These are phyloP conservation scores for Pinus albicaulis DNA, from an alignment of 75 land plant genomes.

Conservation along the genomic window DNA sequence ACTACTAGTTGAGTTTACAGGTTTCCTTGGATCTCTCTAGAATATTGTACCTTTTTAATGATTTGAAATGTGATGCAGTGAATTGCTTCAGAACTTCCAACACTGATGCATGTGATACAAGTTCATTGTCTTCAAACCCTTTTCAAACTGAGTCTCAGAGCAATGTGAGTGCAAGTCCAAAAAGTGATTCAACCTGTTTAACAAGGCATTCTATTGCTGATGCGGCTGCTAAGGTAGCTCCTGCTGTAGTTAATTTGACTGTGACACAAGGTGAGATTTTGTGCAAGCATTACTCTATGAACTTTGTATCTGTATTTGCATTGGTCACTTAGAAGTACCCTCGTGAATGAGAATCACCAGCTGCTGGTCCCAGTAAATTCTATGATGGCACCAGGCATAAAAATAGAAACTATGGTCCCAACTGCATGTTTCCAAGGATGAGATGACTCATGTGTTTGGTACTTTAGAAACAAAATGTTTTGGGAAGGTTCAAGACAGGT, in stretches of 20 bases:
- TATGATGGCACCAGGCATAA: background rate
- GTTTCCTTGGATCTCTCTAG: no score
- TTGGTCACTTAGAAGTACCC: background rate
- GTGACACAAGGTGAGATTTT: conserved; percentile 49
- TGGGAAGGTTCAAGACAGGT: background rate
- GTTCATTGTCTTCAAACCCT: background rate
- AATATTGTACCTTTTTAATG: background rate
- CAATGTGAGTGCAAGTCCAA: background rate
- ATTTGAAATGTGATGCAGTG: background rate
- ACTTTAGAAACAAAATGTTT: background rate
- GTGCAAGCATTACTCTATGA: background rate
- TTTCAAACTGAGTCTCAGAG: conserved; percentile 3
- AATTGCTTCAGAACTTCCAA: background rate
- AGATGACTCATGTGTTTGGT: no score
- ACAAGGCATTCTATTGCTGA: conserved; percentile 78
- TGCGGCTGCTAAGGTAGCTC: conserved; percentile 83
- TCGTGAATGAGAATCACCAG: background rate
- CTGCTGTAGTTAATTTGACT: conserved; percentile 87
- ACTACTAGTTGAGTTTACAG: no score
- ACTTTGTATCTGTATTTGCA: background rate
- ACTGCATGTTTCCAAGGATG: no score
- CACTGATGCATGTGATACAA: background rate
- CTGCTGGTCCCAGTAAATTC: background rate
- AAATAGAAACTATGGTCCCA: no score
- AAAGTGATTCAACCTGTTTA: conserved; percentile 37